Percentiles rank a stretch among this genome's conserved stretches.
Evolutionary conservation across 495 filamentous ascomycete species (phyloP).

Genomic region (Platismatia glauca): DNA sequence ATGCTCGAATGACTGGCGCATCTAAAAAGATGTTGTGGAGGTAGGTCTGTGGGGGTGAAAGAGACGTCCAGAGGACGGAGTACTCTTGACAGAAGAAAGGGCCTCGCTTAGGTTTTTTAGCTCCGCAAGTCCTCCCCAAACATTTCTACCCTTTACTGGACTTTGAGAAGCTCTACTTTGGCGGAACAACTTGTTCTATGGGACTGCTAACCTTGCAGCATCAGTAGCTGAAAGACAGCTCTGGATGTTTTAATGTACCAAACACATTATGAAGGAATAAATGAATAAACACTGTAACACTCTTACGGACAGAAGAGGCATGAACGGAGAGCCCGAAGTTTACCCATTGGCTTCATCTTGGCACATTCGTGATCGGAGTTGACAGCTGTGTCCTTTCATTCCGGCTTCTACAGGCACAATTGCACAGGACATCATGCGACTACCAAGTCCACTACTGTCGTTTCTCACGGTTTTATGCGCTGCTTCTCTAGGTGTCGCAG

Average conservation of each 20-base stretch:
- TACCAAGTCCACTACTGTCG: neutral
- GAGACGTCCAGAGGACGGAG: neutral
- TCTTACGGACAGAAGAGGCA: neutral
- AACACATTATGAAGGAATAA: neutral
- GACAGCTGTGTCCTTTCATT: constrained; percentile 2
- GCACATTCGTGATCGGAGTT: neutral
- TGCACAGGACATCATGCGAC: constrained; percentile 17
- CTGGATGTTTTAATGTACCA: neutral
- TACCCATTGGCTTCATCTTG: neutral
- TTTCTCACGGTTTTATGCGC: constrained; percentile 28
- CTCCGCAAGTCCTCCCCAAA: constrained; percentile 3
- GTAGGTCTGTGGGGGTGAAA: neutral
- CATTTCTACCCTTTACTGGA: neutral
- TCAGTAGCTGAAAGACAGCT: neutral
- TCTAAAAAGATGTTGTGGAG: neutral
- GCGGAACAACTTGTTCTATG: neutral
- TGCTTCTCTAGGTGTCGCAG: constrained; percentile 37
- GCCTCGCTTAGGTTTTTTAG: constrained; percentile 2
- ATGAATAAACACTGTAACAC: neutral
- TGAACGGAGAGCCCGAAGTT: neutral
- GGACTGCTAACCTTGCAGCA: neutral
- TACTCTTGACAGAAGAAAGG: neutral
- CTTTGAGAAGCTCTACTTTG: neutral
- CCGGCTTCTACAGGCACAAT: neutral
- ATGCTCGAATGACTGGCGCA: neutral